These are phyloP conservation scores for Lactarius trivialis DNA, from an alignment of 768 basidiomycete genomes.

Conservation along the genomic window DNA sequence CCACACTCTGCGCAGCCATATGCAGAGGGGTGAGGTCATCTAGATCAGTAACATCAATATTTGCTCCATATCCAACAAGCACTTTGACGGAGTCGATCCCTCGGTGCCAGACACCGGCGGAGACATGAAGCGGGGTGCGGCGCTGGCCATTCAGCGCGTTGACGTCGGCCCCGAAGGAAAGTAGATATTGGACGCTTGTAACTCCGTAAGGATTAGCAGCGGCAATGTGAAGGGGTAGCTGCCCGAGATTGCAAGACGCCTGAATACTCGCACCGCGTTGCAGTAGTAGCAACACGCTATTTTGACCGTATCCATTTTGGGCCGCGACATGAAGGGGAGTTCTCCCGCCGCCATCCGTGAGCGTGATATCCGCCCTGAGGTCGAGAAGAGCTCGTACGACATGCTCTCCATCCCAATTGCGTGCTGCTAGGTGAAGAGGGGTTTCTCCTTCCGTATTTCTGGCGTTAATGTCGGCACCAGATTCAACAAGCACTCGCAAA, in stretches of 20 bases:
- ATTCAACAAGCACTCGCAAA: constrained; percentile 1
- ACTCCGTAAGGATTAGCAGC: background rate
- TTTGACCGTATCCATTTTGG: background rate
- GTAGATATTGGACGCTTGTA: background rate
- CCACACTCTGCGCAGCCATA: constrained; percentile 3
- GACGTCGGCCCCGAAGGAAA: background rate
- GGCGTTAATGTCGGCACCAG: background rate
- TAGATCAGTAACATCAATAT: background rate
- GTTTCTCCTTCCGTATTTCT: background rate
- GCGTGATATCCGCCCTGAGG: background rate
- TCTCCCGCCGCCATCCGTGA: background rate
- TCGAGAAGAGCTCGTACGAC: background rate
- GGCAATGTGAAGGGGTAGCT: constrained; percentile 1
- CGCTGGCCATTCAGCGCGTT: background rate
- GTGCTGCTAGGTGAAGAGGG: background rate
- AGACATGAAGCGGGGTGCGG: background rate
- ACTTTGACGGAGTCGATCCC: background rate
- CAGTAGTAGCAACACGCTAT: background rate
- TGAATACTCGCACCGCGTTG: background rate
- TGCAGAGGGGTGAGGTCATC: background rate
- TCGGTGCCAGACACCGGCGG: constrained; percentile 5
- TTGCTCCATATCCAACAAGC: background rate
- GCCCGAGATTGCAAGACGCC: background rate
- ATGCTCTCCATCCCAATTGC: constrained; percentile 5
- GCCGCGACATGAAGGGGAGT: constrained; percentile 5